Base-by-base conservation (phyloP, 768 basidiomycete species). In the Sarcodon aspratus region DNA sequence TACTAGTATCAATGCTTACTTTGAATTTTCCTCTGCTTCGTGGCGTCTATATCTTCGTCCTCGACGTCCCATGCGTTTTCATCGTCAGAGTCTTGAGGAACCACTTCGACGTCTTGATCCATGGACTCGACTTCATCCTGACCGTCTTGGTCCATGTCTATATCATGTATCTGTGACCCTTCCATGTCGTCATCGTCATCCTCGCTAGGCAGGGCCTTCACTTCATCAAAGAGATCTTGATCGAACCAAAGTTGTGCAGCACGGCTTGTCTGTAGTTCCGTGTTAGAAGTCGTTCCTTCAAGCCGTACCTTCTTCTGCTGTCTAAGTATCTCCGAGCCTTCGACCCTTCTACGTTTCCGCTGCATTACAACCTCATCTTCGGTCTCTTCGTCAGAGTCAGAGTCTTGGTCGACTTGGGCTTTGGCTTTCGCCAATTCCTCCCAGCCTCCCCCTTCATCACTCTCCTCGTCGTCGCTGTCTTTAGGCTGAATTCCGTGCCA, bases 191-290 rank as follows among this genome's bases (percentile, higher is more conserved):
- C 69, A 15, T 67, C 67, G 37, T 70, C 68, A 9, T 62, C 62
- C 33, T 71, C 59, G 6, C 61, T 74, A 38, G 69, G 48, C 32
- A 75, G 78, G 17, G 27, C 15, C 7, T 78, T 63, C 2, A 74
- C 60, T 18, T 76, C 84, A 45, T 79, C 74, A 71, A 99, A 99
- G 40, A 96, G 65, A 46, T 86, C 85, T 65, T 96, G 95, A 54
- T 86, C 83, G 67, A 97, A 99, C 96, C 96, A 99, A n/a, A 97
- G 62, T 56, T 84, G 76, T 2, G 92, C 78, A 42, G 81, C 73
- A 43, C 74, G 74, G 55, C 74, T 79, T 15, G 62, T 52, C 13
- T 56, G 48, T 51, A 64, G 60, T 0, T 70, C 65, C 34, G 61
- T 63, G 17, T 70, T 69, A 33, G 78, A 67, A 33, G 72, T 69